Percentiles rank a stretch among this genome's conserved stretches.
Evolutionary conservation across 2,329 filamentous ascomycete genomes (phyloP).

Genomic region (Lasiodiplodia sp.): DNA sequence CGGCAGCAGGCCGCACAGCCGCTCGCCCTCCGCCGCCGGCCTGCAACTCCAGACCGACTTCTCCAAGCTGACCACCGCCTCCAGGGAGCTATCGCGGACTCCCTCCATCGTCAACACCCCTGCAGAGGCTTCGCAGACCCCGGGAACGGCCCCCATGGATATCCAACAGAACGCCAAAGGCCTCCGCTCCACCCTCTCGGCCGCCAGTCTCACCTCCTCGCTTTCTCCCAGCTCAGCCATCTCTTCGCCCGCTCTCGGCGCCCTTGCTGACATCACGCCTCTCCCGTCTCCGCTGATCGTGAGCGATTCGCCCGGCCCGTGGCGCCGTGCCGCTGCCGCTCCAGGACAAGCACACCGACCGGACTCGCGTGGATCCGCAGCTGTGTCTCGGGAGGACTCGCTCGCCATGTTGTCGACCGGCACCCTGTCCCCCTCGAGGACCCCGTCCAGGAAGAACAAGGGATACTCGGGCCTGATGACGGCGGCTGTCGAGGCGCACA

Average conservation of each 20-base stretch:
- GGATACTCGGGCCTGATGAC: slow-evolving; percentile 54
- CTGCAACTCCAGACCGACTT: slow-evolving; percentile 42
- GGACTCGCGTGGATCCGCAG: slow-evolving; percentile 43
- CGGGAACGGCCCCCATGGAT: slow-evolving; percentile 48
- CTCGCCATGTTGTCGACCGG: slow-evolving; percentile 41
- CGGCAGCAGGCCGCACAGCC: slow-evolving; percentile 42
- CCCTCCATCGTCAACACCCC: slow-evolving; percentile 31
- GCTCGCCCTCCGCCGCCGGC: slow-evolving; percentile 41
- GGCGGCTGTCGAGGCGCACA: slow-evolving; percentile 48
- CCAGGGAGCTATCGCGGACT: slow-evolving; percentile 21
- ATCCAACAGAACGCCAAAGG: slow-evolving; percentile 37
- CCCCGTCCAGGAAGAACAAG: slow-evolving; percentile 55
- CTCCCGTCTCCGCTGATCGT: slow-evolving; percentile 58
- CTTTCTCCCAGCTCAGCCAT: slow-evolving; percentile 55
- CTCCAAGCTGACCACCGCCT: slow-evolving; percentile 29
- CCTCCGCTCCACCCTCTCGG: slow-evolving; percentile 51
- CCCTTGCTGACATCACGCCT: slow-evolving; percentile 59
- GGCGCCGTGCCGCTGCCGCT: slow-evolving; percentile 45
- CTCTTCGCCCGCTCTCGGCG: slow-evolving; percentile 57
- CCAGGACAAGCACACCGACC: slow-evolving; percentile 36
- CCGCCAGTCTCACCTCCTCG: slow-evolving; percentile 53
- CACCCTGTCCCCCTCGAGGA: slow-evolving; percentile 44
- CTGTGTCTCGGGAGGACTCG: slow-evolving; percentile 41
- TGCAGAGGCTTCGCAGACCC: slow-evolving; percentile 35
- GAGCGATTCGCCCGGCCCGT: slow-evolving; percentile 51